phyloP scores from a whole-genome alignment of 768 basidiomycete species.

The Podaxis sp. region DNA sequence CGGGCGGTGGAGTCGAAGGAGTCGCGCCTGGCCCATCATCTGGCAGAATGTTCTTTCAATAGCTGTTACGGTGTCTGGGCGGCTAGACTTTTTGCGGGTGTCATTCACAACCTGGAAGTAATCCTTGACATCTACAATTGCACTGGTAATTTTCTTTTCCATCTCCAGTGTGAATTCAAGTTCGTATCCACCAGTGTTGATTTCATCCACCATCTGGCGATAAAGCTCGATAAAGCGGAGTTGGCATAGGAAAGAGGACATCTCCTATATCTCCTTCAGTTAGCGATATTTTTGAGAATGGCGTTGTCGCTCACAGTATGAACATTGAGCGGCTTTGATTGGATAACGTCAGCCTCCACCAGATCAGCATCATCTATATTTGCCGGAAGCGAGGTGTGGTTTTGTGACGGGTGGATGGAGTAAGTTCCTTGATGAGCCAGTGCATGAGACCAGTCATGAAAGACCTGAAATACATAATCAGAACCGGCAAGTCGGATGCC shows the following conservation, averaged over 20 bases:
- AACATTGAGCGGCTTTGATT: slow-evolving; percentile 19
- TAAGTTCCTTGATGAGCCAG: slow-evolving; percentile 27
- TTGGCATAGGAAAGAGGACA: slow-evolving; percentile 25
- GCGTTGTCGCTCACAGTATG: slow-evolving; percentile 20
- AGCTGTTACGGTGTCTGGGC: slow-evolving; percentile 13
- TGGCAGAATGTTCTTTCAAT: slow-evolving; percentile 25
- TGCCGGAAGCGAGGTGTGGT: slow-evolving; percentile 26
- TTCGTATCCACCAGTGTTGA: slow-evolving; percentile 24
- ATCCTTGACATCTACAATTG: slow-evolving; percentile 10
- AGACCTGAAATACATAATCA: slow-evolving; percentile 17
- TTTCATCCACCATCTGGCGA: slow-evolving; percentile 25
- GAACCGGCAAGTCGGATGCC: neutral
- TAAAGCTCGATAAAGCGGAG: slow-evolving; percentile 24
- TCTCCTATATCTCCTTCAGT: slow-evolving; percentile 19
- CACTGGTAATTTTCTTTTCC: slow-evolving; percentile 19
- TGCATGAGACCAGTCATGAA: slow-evolving; percentile 29
- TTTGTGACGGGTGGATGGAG: slow-evolving; percentile 28
- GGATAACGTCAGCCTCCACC: slow-evolving; percentile 19
- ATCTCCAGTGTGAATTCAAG: slow-evolving; percentile 22
- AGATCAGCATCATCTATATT: slow-evolving; percentile 28
- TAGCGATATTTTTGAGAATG: neutral
- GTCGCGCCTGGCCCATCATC: slow-evolving; percentile 27
- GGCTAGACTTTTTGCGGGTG: slow-evolving; percentile 18
- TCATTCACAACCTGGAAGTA: slow-evolving; percentile 18
- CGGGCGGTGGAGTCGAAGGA: slow-evolving; percentile 25